Evolutionary conservation across 345 rosid species (phyloP).

Genomic region (Salix caprea): DNA sequence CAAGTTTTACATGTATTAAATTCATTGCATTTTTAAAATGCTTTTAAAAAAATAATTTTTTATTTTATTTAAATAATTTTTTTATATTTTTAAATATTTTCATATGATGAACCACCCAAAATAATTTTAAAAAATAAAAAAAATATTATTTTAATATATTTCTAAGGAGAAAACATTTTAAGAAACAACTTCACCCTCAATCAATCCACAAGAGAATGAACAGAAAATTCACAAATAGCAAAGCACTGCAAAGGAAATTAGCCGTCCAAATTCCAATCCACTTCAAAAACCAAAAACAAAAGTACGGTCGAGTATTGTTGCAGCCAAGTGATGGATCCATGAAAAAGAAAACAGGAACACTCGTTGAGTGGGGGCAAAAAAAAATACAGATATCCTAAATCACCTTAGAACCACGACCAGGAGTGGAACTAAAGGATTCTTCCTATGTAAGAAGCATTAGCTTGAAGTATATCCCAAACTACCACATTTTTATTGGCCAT

Average conservation of each 20-base stretch:
- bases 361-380: not conserved
- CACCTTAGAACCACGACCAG: slow-evolving; percentile 41
- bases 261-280: not conserved
- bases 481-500: slow-evolving; percentile 16
- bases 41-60: no score
- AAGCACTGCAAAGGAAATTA: not conserved
- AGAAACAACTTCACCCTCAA: no score
- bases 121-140: no score
- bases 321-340: not conserved
- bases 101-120: no score
- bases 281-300: not conserved
- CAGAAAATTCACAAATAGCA: not conserved
- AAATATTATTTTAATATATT: no score
- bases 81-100: no score
- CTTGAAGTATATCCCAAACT: slow-evolving; percentile 20
- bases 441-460: slow-evolving; percentile 20
- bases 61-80: no score
- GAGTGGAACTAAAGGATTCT: slow-evolving; percentile 47
- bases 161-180: no score
- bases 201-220: not conserved
- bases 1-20: no score
- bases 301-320: not conserved
- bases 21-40: no score
- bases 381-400: slow-evolving; percentile 30
- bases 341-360: not conserved